Conservation (phyloP, 2,329 filamentous ascomycete species). For the Bretziella fagacearum region DNA sequence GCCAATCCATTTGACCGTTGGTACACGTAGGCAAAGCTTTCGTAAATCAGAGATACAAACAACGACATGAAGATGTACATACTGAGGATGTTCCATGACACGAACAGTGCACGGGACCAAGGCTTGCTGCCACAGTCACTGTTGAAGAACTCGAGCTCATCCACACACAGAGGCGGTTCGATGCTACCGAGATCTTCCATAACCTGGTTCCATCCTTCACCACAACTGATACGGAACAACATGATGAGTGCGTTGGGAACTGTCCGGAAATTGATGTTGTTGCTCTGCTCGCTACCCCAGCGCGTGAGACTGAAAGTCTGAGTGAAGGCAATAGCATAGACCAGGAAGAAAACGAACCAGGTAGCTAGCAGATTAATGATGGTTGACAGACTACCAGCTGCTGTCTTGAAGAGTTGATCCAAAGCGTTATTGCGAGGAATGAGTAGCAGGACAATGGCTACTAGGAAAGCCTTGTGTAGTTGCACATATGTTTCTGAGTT, state of each 20-base stretch:
- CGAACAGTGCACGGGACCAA: slow-evolving; percentile 82
- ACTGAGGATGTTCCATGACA: slow-evolving; percentile 96
- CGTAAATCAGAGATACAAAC: slow-evolving; percentile 96
- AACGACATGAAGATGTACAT: slow-evolving; percentile 99
- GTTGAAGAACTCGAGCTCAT: slow-evolving; percentile 53
- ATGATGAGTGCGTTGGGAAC: slow-evolving; percentile 89
- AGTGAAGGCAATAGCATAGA: slow-evolving; percentile 90
- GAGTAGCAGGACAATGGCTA: slow-evolving; percentile 72
- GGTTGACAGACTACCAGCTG: slow-evolving; percentile 75
- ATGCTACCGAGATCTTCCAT: slow-evolving; percentile 92
- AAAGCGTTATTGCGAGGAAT: slow-evolving; percentile 94
- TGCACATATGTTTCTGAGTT: slow-evolving; percentile 50
- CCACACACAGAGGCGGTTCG: slow-evolving; percentile 63
- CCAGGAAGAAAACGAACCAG: slow-evolving; percentile 92
- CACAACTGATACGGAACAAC: slow-evolving; percentile 80
- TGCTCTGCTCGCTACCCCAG: slow-evolving; percentile 55
- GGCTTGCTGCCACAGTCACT: slow-evolving; percentile 84
- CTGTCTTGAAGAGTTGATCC: slow-evolving; percentile 97
- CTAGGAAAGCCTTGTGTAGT: slow-evolving; percentile 85
- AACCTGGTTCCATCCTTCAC: slow-evolving; percentile 89
- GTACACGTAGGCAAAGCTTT: slow-evolving; percentile 98
- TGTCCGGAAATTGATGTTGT: slow-evolving; percentile 80
- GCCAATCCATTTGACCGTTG: slow-evolving; percentile 88
- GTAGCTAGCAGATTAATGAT: slow-evolving; percentile 88
- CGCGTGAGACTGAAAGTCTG: slow-evolving; percentile 91